phyloP scores from a whole-genome alignment of 495 filamentous ascomycete species.

The Wilcoxina mikolae region DNA sequence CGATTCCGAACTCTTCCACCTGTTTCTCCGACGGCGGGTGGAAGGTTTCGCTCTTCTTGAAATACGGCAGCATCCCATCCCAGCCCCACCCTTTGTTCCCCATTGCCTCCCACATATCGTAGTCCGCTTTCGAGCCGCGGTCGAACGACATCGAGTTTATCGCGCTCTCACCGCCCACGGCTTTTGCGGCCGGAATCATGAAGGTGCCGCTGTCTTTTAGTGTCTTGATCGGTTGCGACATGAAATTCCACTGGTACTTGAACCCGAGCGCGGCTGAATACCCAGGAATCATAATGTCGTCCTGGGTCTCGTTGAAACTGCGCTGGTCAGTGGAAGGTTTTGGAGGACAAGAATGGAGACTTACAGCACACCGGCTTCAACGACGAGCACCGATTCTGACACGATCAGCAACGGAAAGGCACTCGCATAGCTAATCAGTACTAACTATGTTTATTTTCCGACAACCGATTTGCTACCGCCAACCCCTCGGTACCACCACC shows the following conservation, averaged over 20 bases:
- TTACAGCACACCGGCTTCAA: conserved; percentile 34
- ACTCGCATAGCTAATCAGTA: too few relatives aligned
- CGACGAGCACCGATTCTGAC: conserved; percentile 33
- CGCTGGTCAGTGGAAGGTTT: too few relatives aligned
- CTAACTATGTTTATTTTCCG: conserved; percentile 28
- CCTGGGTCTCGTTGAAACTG: background rate
- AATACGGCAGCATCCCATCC: conserved; percentile 44
- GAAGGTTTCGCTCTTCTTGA: conserved; percentile 39
- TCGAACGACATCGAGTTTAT: conserved; percentile 37
- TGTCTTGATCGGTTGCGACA: background rate
- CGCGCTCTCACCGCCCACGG: conserved; percentile 33
- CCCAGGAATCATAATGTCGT: background rate
- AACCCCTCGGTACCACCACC: conserved; percentile 41
- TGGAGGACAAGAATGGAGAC: too few relatives aligned
- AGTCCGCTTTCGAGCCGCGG: conserved; percentile 35
- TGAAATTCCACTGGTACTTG: background rate
- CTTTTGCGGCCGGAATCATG: conserved; percentile 31
- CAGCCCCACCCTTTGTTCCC: conserved; percentile 53
- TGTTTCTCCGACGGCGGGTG: conserved; percentile 29
- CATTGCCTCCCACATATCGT: conserved; percentile 43
- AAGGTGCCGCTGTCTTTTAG: conserved; percentile 25
- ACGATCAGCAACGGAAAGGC: too few relatives aligned
- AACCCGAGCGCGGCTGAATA: background rate
- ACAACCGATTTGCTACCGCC: conserved; percentile 34
- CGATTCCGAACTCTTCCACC: conserved; percentile 31